Evolutionary conservation across 257 asterid species (phyloP), one percentile per base, ranked within the genome.

Genomic region (Eustoma russellianum): DNA sequence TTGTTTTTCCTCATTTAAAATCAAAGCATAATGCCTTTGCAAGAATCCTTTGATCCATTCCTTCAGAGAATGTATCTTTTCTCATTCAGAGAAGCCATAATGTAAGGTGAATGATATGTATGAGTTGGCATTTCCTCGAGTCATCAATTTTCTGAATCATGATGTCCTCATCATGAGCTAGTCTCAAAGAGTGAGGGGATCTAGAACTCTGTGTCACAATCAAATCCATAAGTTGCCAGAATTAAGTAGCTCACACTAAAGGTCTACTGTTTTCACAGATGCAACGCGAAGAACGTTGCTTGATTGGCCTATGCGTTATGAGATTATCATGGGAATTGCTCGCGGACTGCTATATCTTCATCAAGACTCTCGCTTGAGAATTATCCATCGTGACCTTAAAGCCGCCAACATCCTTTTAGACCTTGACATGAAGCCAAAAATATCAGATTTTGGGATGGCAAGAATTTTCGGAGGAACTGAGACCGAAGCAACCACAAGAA

Each of bases 361-460:
- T 52, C 71, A 76, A 30, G 80, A 79, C 60, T 79, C 83, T 0
- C 54, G 65, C 5, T 52, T 79, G 43, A 69, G 71, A 58, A 73
- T 79, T 12, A 70, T 79, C 43, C 86, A 75, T 49, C 57, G 79
- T 35, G 85, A 78, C 60, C 70, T 78, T 6, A 78, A 78, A 48
- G 77, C 76, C 7, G 62, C 70, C 67, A 78, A 78, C 34, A 50
- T 78, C 14, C 53, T 75, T 33, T 62, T 78, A 56, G 85, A 78
- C 34, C 17, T 5, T 0, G 70, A 78, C 40, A 58, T 75, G 74
- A 75, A 49, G 11, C 82, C 83, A 3, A 76, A 76, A 50, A 73
- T 79, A 62, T 73, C 83, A 59, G 83, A 76, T 47, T 79, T 79
- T 6, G 83, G 78, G 6, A 19, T 76, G 49, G 86, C 83, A 17